phyloP scores from a whole-genome alignment of 169 alveolate species.

The Eimeria necatrix region DNA sequence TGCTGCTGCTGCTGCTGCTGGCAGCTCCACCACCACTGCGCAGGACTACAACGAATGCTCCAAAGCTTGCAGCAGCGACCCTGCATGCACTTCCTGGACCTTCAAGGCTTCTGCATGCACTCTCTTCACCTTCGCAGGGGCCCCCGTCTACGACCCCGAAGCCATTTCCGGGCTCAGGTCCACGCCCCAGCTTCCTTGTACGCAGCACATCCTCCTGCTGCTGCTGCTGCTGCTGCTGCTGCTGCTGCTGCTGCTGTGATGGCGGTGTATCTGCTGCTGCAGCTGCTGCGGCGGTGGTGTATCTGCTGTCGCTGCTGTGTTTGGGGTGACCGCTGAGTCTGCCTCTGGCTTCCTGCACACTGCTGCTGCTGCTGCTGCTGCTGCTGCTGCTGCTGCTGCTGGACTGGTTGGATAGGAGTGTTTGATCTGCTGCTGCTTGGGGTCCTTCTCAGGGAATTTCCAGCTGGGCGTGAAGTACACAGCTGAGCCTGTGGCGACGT shows the following conservation, averaged over 20 bases:
- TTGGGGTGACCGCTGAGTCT: too few species aligned
- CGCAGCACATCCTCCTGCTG: background rate
- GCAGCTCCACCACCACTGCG: background rate
- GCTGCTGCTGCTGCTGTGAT: background rate
- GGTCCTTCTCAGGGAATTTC: background rate
- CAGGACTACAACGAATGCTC: background rate
- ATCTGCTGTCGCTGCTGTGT: background rate
- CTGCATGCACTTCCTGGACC: slow-evolving; percentile 26
- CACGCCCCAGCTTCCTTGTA: slow-evolving; percentile 11
- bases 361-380: background rate
- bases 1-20: background rate
- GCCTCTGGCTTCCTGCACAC: too few species aligned
- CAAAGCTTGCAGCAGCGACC: background rate
- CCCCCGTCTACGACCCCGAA: background rate
- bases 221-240: background rate
- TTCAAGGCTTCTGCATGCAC: slow-evolving; percentile 6
- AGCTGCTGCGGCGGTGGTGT: background rate
- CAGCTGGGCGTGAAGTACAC: background rate
- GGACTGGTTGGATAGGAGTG: too few species aligned
- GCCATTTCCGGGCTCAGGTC: slow-evolving; percentile 17
- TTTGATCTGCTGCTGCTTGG: background rate
- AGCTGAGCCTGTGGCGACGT: background rate
- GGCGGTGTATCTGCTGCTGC: background rate
- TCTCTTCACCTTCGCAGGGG: background rate
- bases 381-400: background rate